Conservation (phyloP, 345 rosid species). For the Isatis tinctoria region DNA sequence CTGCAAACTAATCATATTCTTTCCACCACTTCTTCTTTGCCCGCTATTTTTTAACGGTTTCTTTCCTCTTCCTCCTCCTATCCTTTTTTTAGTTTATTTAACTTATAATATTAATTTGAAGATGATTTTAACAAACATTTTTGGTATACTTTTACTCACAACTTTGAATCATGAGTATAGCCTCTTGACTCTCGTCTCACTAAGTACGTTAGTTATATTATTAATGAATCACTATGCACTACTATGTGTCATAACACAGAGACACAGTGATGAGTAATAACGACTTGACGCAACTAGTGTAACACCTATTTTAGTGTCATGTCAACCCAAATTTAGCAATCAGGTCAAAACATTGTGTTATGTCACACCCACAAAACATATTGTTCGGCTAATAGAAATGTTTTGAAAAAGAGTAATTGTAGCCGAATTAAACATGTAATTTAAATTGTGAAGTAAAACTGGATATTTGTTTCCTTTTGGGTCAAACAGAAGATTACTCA, state of each 20-base stretch:
- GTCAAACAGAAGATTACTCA: too few species aligned
- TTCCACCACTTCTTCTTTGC: background rate
- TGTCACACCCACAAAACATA: background rate
- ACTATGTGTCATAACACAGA: background rate
- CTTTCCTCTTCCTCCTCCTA: background rate
- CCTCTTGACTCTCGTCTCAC: background rate
- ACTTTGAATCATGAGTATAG: background rate
- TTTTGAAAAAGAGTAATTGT: background rate
- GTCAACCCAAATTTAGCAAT: background rate
- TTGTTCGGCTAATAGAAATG: background rate
- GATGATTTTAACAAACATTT: background rate
- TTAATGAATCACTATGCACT: background rate
- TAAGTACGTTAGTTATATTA: background rate
- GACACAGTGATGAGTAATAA: background rate
- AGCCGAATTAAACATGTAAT: background rate
- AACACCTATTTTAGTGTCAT: background rate
- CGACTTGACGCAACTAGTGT: background rate
- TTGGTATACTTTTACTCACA: background rate
- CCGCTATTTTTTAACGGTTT: background rate
- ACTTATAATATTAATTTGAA: background rate
- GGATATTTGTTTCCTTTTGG: too few species aligned
- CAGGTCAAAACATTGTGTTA: background rate
- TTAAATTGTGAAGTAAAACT: background rate
- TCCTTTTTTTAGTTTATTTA: background rate
- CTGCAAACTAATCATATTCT: constrained; percentile 3